Percentiles rank a stretch among this genome's conserved stretches.
Conservation (phyloP, 2,329 filamentous ascomycete species). For the Ilyonectria destructans region DNA sequence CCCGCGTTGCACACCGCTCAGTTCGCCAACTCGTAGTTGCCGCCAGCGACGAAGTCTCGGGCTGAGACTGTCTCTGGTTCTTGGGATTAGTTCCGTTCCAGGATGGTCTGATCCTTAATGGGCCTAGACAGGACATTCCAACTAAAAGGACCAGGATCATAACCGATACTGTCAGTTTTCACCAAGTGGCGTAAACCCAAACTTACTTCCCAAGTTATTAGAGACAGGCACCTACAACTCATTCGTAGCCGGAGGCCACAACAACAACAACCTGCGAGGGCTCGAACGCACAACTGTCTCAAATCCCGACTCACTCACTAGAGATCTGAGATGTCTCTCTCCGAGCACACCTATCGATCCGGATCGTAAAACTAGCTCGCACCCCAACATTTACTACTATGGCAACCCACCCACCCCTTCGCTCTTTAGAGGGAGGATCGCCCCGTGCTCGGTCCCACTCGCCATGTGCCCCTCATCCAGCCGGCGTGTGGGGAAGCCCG, state of each 20-base stretch:
- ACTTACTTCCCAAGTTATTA: neutral
- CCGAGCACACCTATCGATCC: neutral
- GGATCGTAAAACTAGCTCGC: slow-evolving; percentile 21
- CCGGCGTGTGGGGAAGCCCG: slow-evolving; percentile 25
- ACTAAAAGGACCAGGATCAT: neutral
- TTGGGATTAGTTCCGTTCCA: neutral
- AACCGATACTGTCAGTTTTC: neutral
- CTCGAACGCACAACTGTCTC: slow-evolving; percentile 8
- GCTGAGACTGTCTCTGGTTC: slow-evolving; percentile 1
- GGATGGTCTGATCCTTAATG: neutral
- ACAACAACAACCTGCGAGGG: slow-evolving; percentile 5
- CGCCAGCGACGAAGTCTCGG: neutral
- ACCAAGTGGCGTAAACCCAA: neutral
- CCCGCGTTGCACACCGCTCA: slow-evolving; percentile 20
- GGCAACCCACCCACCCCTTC: neutral
- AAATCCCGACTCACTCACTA: neutral
- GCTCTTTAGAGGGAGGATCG: slow-evolving; percentile 11
- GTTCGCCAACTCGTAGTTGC: slow-evolving; percentile 11
- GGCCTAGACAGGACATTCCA: neutral
- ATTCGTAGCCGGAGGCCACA: neutral
- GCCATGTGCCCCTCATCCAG: slow-evolving; percentile 28
- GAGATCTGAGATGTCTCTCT: neutral
- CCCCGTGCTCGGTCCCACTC: slow-evolving; percentile 26
- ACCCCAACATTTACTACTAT: slow-evolving; percentile 5
- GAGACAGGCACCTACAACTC: neutral